Evolutionary conservation across 1,284 basidiomycete species (phyloP).

Genomic region (Irpex sp.): DNA sequence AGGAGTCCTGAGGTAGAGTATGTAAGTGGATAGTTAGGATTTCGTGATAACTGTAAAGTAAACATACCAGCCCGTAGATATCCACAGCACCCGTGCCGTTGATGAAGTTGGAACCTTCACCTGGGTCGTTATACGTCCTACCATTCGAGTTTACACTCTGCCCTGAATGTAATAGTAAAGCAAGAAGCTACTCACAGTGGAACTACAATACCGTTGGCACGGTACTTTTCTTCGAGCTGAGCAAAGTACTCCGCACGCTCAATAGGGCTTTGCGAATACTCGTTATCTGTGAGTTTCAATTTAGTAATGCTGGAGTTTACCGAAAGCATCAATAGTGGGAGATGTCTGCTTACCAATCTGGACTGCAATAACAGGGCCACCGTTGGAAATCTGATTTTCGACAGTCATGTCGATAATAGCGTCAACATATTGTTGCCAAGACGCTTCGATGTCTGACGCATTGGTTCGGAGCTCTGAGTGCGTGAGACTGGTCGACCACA

Average conservation of each 20-base stretch:
- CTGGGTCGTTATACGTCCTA: conserved; percentile 68
- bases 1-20: conserved; percentile 49
- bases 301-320: not conserved
- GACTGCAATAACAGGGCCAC: conserved; percentile 73
- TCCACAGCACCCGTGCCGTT: conserved; percentile 62
- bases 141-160: not conserved
- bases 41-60: too few species aligned
- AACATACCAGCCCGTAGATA: conserved; percentile 44
- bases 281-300: conserved; percentile 54
- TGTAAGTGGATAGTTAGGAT: not conserved
- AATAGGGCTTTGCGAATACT: conserved; percentile 53
- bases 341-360: conserved; percentile 51
- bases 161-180: not conserved
- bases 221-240: conserved; percentile 57
- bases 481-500: conserved; percentile 72
- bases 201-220: conserved; percentile 55
- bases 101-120: conserved; percentile 57
- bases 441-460: conserved; percentile 59
- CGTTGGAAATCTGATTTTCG: conserved; percentile 62
- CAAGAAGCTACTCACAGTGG: conserved; percentile 39
- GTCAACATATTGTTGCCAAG: conserved; percentile 70
- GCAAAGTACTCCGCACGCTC: conserved; percentile 61
- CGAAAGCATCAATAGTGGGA: not conserved
- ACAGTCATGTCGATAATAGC: conserved; percentile 47
- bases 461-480: conserved; percentile 67